Conservation (phyloP, 495 filamentous ascomycete genomes). For the Podospora pseudopauciseta region DNA sequence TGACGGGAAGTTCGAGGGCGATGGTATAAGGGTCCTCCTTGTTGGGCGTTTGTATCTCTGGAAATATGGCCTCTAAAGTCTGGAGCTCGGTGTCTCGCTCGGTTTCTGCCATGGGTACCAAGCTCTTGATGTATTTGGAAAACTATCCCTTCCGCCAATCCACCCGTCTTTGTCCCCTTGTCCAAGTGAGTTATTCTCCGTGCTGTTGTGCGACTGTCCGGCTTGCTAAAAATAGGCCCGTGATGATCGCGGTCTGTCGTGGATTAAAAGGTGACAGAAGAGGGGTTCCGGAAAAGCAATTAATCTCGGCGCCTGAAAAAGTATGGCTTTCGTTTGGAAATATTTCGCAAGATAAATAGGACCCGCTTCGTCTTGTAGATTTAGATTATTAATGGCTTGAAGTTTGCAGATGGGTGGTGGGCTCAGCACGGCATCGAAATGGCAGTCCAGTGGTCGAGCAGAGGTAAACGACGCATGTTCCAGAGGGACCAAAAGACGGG, state of each 20-base stretch:
- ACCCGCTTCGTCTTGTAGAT: not conserved
- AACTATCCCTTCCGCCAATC: not conserved
- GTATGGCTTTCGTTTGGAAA: not conserved
- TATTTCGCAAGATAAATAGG: not conserved
- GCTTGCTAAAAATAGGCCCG: not conserved
- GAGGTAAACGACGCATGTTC: not conserved
- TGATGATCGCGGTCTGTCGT: not conserved
- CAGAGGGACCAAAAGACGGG: not conserved
- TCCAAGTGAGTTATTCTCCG: not conserved
- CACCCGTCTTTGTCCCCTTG: not conserved
- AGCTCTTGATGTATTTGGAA: not conserved
- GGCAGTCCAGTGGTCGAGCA: not conserved
- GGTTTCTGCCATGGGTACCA: slow-evolving; percentile 13
- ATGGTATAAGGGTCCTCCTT: slow-evolving; percentile 59
- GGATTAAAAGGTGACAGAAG: not conserved
- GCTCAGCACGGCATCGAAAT: not conserved
- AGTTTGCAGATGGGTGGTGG: not conserved
- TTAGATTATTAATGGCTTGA: not conserved
- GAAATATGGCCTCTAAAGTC: slow-evolving; percentile 83
- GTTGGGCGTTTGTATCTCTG: slow-evolving; percentile 65
- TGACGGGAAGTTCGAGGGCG: slow-evolving; percentile 68
- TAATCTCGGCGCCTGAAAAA: not conserved
- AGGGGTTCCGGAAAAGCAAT: not conserved
- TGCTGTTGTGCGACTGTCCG: not conserved
- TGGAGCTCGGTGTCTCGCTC: slow-evolving; percentile 70